Evolutionary conservation across 202 grass and related monocot genomes (phyloP), one percentile per base, ranked within the genome.

Genomic region (Zoysia matrella): DNA sequence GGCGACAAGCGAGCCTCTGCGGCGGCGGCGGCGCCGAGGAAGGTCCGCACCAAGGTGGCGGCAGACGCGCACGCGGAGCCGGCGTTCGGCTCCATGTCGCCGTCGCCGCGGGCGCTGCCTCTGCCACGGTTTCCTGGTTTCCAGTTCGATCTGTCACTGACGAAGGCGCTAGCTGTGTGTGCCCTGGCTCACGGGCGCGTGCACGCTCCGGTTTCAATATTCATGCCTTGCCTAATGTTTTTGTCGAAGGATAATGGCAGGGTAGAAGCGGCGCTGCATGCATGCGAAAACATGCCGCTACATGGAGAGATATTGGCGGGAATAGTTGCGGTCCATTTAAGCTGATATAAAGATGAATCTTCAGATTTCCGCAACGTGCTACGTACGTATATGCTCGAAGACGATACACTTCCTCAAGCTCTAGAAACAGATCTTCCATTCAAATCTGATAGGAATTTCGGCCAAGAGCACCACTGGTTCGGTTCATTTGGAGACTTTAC

Each of bases 81-180:
- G 48, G 88, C 78, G 64, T 90, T 72, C 82, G 69, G 45, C 0
- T 42, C 70, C 47, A 78, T 77, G 79, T 93, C 88, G 65, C 85
- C 88, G 53, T 88, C 88, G 54, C 88, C 85, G 49, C 74, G 67
- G 52, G 85, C 88, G 53, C 79, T 93, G 72, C 91, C 91, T 11
- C 67, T 93, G 75, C 91, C 88, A 47, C 80, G 75, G 8, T 90
- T 88, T 65, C 44, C 36, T 22, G 22, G 22, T 22, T 22, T 22
- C 22, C 22, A 22, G 22, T 0, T 22, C 22, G 22, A 22, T 22
- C 22, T 22, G 11, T 0, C 52, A 8, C 52, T 47, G 12, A n/a
- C 43, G 15, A 0, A 11, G 51, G 16, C 22, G 42, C 22, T 22
- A 22, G 22, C 22, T 22, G 22, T 0, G 22, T 22, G 22, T 22